Evolutionary conservation across 306 rosid genomes (phyloP).

Genomic region (Dalbergia cochinchinensis): DNA sequence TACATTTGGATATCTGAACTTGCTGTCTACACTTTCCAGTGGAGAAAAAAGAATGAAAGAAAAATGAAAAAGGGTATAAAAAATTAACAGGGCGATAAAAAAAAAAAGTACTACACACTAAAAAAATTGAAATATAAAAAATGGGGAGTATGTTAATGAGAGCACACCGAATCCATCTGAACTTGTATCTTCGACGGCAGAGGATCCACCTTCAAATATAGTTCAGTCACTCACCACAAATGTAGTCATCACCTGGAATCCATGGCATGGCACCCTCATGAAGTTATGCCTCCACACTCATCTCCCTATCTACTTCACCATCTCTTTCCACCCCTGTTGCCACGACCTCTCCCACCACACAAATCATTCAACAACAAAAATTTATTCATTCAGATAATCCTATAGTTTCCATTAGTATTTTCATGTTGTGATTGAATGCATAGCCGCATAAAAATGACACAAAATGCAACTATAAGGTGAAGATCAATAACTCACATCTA

Average conservation of each 20-base stretch:
- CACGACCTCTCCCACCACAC: conserved; percentile 54
- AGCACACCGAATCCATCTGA: conserved; percentile 24
- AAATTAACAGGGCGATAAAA: conserved; percentile 28
- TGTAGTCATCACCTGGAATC: neutral
- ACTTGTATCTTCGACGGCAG: conserved; percentile 15
- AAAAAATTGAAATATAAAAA: neutral
- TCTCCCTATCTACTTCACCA: conserved; percentile 51
- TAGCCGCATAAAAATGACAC: neutral
- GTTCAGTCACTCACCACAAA: neutral
- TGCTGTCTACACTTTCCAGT: conserved; percentile 8
- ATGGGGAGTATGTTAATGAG: conserved; percentile 1
- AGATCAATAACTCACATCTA: neutral
- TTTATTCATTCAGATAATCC: neutral
- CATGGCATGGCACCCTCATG: conserved; percentile 14
- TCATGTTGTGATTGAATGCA: neutral
- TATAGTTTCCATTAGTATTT: neutral
- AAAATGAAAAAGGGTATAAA: neutral
- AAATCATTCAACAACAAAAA: neutral
- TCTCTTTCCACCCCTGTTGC: conserved; percentile 54
- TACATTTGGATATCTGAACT: conserved; percentile 9
- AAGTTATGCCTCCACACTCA: conserved; percentile 13
- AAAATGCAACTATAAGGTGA: neutral
- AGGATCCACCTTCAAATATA: neutral
- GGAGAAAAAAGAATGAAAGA: neutral
- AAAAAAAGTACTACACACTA: neutral